Percentiles rank a stretch among this genome's conserved stretches.
Conservation (phyloP, 306 rosid genomes). For the Castanea crenata region DNA sequence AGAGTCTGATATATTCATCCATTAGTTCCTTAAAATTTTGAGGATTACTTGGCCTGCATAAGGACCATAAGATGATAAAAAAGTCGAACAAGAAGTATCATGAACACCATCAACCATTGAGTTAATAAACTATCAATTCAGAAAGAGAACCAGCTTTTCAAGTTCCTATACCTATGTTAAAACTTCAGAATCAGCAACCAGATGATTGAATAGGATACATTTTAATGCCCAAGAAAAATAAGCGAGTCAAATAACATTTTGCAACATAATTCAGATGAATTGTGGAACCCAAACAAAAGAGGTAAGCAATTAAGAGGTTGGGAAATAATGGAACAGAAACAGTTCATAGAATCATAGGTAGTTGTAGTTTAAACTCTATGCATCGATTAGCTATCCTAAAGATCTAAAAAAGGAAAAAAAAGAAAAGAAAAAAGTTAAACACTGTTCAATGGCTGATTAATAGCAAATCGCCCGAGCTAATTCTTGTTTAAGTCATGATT, state of each 20-base stretch:
- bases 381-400: not conserved
- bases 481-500: not conserved
- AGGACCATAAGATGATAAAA: constrained; percentile 15
- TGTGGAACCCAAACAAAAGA: no score
- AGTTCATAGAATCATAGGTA: not conserved
- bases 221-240: no score
- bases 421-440: no score
- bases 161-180: not conserved
- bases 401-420: not conserved
- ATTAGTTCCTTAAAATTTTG: constrained; percentile 47
- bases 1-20: constrained; percentile 76
- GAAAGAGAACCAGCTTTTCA: not conserved
- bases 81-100: not conserved
- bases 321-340: not conserved
- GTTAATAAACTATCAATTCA: not conserved
- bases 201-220: not conserved
- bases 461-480: not conserved
- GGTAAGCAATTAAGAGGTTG: not conserved
- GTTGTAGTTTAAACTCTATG: not conserved
- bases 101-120: not conserved
- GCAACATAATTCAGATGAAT: no score
- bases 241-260: no score
- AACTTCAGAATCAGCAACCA: constrained; percentile 4
- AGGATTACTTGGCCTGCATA: constrained; percentile 76
- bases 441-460: not conserved